phyloP scores from a whole-genome alignment of 306 rosid species.

The Cicer pinnatifidum region DNA sequence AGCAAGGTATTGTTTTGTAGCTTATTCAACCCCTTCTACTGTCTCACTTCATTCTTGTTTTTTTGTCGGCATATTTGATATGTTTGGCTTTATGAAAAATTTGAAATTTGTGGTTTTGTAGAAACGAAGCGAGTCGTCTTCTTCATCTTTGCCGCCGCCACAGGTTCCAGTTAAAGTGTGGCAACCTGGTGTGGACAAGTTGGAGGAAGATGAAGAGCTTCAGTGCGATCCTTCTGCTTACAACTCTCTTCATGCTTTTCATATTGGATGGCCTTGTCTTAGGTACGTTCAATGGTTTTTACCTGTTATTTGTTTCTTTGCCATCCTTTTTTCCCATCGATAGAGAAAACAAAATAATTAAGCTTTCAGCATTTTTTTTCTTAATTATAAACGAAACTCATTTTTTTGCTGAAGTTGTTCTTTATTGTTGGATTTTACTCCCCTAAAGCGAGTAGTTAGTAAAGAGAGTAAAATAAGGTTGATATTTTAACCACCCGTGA shows the following conservation, averaged over 20 bases:
- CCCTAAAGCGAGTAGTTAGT: too few species aligned
- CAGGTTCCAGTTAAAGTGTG: slow-evolving; percentile 75
- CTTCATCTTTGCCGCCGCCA: slow-evolving; percentile 66
- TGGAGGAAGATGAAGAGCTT: slow-evolving; percentile 98
- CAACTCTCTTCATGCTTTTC: slow-evolving; percentile 89
- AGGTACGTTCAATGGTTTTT: slow-evolving; percentile 53
- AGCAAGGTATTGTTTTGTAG: slow-evolving; percentile 58
- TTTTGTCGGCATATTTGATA: not conserved
- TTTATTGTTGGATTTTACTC: too few species aligned
- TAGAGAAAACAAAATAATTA: not conserved
- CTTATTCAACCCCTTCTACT: not conserved
- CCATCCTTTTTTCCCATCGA: too few species aligned
- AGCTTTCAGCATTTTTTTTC: not conserved
- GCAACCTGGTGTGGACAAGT: slow-evolving; percentile 95
- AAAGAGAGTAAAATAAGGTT: too few species aligned
- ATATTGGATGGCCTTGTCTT: slow-evolving; percentile 89
- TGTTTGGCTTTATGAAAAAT: not conserved
- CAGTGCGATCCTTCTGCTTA: slow-evolving; percentile 94
- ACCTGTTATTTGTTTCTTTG: not conserved
- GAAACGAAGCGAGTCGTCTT: slow-evolving; percentile 68
- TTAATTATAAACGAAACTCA: not conserved
- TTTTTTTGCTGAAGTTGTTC: not conserved
- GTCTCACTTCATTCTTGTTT: not conserved
- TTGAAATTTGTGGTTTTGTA: slow-evolving; percentile 48
- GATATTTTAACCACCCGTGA: too few species aligned